These are phyloP conservation scores for Bryum argenteum DNA, from an alignment of 225 moss, liverwort and hornwort genomes.

Conservation along the genomic window DNA sequence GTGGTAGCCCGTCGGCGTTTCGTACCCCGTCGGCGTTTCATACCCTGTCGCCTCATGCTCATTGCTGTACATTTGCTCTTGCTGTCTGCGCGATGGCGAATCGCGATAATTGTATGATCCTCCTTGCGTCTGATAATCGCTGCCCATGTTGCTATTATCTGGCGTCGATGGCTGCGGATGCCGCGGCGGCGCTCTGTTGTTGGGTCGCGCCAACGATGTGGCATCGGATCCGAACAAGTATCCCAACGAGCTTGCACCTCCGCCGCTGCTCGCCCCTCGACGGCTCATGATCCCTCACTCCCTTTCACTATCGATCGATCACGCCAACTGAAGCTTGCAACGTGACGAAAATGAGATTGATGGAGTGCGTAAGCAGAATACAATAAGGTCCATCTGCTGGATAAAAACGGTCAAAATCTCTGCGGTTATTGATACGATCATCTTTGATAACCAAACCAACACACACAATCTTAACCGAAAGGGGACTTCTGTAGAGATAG, in stretches of 20 bases:
- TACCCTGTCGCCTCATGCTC: constrained; percentile 20
- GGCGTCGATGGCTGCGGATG: neutral
- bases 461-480: constrained; percentile 17
- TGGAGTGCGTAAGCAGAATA: neutral
- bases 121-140: neutral
- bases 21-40: constrained; percentile 24
- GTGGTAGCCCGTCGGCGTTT: constrained; percentile 27
- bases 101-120: neutral
- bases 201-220: constrained; percentile 29
- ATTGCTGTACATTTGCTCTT: neutral
- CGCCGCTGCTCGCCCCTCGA: constrained; percentile 49
- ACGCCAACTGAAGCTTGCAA: neutral
- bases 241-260: constrained; percentile 55
- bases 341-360: neutral
- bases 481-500: neutral
- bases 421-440: constrained; percentile 26
- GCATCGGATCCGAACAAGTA: constrained; percentile 58
- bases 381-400: neutral
- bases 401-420: constrained; percentile 39
- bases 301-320: neutral
- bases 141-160: neutral
- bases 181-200: constrained; percentile 44
- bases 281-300: constrained; percentile 27
- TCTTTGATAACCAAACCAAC: constrained; percentile 29
- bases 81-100: neutral